Evolutionary conservation across 495 filamentous ascomycete species (phyloP), one percentile per base, ranked within the genome.

Genomic region (Hyaloscypha finlandica): DNA sequence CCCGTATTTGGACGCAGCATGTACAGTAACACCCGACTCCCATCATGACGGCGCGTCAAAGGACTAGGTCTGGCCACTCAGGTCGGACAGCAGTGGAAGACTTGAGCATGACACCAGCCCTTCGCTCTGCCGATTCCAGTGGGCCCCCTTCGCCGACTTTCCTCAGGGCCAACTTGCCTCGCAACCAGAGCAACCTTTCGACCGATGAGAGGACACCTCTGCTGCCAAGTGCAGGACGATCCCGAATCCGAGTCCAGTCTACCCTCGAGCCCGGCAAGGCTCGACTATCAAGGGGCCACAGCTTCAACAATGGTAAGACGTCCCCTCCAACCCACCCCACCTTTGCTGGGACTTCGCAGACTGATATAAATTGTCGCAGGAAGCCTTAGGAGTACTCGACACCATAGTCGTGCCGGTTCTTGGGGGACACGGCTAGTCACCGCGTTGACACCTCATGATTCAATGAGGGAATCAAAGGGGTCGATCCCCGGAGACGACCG

Each of bases 401-500:
- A 90, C 69, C 90, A 91, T 73, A 89, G 84, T 70, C 86, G 90
- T 33, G 82, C 84, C 12, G 86, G 84, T 68, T 93, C 90, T 19
- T 86, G 83, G 78, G 79, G 81, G 29, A 73, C 77, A 20, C 83
- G 84, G 5, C 75, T 91, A 61, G 84, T 76, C 67, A 82, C 76
- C 64, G 82, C 77, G 73, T 65, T 81, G 58, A 76, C 75, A 29
- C 54, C 30, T 12, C 56, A 62, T 71, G 81, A 80, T 73, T 82
- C 78, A 3, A 68, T 71, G 52, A 78, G 87, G 63, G 87, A 88
- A 48, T 86, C 83, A 11, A 90, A 89, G 65, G 77, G 82, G 69
- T 84, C 82, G 22, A 73, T 88, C 16, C 86, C 84, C 61, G 76
- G 86, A 32, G 92, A 99, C 73, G 93, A 99, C 59, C 87, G 95